Evolutionary conservation across 495 filamentous ascomycete genomes (phyloP).

Genomic region (Hypoxylon trugodes): DNA sequence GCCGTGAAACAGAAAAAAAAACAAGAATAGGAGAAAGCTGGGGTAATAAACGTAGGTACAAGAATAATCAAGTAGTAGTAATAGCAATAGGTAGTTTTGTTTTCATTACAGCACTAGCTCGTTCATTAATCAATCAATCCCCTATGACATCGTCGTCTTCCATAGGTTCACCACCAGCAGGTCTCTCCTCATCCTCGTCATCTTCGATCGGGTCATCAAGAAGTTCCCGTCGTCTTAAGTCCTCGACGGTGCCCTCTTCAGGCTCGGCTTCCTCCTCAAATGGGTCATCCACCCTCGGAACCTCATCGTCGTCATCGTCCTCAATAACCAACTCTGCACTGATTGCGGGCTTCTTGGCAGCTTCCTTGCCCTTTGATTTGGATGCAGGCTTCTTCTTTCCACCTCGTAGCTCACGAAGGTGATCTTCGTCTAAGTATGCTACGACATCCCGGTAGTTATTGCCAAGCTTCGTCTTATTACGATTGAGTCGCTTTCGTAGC

Average conservation of each 20-base stretch:
- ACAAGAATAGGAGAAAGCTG: no score
- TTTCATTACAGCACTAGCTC: background rate
- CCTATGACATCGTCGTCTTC: constrained; percentile 75
- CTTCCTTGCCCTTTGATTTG: constrained; percentile 58
- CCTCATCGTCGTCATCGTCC: constrained; percentile 62
- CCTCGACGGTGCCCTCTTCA: constrained; percentile 66
- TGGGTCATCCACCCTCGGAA: constrained; percentile 47
- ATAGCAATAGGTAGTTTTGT: background rate
- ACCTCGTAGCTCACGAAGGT: constrained; percentile 46
- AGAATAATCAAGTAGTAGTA: background rate
- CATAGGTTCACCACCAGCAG: constrained; percentile 49
- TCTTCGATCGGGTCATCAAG: constrained; percentile 63
- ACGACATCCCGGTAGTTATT: constrained; percentile 80
- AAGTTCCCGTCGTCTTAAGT: constrained; percentile 67
- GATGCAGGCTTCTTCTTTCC: constrained; percentile 56
- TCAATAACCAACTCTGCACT: constrained; percentile 58
- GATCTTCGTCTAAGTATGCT: constrained; percentile 72
- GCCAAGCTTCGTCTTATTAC: constrained; percentile 74
- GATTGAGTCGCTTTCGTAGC: constrained; percentile 68
- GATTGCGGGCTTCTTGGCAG: constrained; percentile 50
- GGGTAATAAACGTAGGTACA: constrained; percentile 4
- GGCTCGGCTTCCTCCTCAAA: constrained; percentile 58
- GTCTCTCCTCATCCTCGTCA: constrained; percentile 57
- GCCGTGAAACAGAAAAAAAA: background rate
- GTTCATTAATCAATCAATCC: constrained; percentile 57